These are phyloP conservation scores for Diplodia corticola DNA, from an alignment of 2,329 filamentous ascomycete species.

Conservation along the genomic window DNA sequence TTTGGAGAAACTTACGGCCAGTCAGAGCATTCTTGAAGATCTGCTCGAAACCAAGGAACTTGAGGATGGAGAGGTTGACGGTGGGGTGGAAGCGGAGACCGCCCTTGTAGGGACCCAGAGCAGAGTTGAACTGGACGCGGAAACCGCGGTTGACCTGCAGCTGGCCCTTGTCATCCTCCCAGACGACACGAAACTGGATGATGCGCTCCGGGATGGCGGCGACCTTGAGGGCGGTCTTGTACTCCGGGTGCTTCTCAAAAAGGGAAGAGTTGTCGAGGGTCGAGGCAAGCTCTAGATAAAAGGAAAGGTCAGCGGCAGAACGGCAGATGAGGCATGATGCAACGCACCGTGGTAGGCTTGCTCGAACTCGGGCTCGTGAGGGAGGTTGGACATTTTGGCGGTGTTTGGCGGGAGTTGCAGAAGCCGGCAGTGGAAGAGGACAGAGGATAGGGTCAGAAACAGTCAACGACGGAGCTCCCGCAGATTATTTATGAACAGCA, in stretches of 20 bases:
- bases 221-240: conserved; percentile 85
- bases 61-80: conserved; percentile 76
- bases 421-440: conserved; percentile 21
- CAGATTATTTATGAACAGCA: conserved; percentile 22
- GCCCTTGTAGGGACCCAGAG: conserved; percentile 96
- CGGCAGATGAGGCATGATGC: not conserved
- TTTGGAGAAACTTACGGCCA: conserved; percentile 63
- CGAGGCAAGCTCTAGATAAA: conserved; percentile 79
- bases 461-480: not conserved
- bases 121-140: conserved; percentile 98
- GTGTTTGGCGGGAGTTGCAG: conserved; percentile 8
- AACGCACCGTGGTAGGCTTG: conserved; percentile 89
- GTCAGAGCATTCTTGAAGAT: conserved; percentile 99
- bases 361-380: conserved; percentile 93
- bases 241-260: conserved; percentile 92
- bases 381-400: conserved; percentile 73
- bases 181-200: conserved; percentile 95
- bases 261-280: conserved; percentile 92
- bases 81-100: conserved; percentile 92
- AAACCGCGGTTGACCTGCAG: conserved; percentile 92
- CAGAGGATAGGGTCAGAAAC: not conserved
- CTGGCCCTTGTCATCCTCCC: conserved; percentile 90
- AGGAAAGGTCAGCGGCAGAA: conserved; percentile 3
- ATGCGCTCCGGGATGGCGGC: conserved; percentile 90
- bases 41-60: conserved; percentile 99